phyloP scores from a whole-genome alignment of 169 alveolate species.

The Plasmodium vivax region DNA sequence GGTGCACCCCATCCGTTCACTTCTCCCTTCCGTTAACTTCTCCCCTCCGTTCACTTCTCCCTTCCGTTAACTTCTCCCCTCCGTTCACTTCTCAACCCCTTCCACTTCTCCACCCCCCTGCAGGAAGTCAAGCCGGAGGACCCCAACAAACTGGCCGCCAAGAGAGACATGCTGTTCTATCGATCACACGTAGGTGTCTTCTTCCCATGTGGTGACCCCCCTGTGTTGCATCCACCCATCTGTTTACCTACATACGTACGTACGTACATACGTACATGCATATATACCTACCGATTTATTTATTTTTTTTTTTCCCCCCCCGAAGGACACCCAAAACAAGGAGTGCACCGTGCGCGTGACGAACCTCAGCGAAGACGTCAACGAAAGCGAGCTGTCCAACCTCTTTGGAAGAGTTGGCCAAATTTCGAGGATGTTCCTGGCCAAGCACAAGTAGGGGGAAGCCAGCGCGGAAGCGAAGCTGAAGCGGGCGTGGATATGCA shows the following conservation, averaged over 20 bases:
- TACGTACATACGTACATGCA: no score
- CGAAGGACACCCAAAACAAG: constrained; percentile 78
- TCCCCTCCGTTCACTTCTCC: no score
- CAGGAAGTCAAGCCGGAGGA: constrained; percentile 73
- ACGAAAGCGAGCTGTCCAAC: constrained; percentile 88
- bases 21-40: no score
- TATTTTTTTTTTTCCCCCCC: constrained; percentile 46
- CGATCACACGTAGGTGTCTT: constrained; percentile 48
- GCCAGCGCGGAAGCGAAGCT: neutral
- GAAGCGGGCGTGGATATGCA: neutral
- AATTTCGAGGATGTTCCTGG: constrained; percentile 88
- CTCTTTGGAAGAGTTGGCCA: constrained; percentile 90
- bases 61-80: no score
- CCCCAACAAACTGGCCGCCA: constrained; percentile 18
- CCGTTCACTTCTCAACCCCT: neutral
- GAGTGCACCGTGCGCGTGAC: constrained; percentile 92
- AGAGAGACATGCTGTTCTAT: constrained; percentile 35
- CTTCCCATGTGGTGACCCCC: neutral
- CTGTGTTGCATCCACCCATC: neutral
- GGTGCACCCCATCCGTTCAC: no score
- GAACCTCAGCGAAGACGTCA: constrained; percentile 90
- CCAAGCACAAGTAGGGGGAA: constrained; percentile 85
- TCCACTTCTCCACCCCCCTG: constrained; percentile 45
- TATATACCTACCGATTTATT: neutral
- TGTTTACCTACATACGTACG: no score